A percentile compares a stretch with the other conserved stretches of the same genome.
These are phyloP conservation scores for Grosmannia serpens DNA, from an alignment of 2,329 filamentous ascomycete genomes.

Conservation along the genomic window DNA sequence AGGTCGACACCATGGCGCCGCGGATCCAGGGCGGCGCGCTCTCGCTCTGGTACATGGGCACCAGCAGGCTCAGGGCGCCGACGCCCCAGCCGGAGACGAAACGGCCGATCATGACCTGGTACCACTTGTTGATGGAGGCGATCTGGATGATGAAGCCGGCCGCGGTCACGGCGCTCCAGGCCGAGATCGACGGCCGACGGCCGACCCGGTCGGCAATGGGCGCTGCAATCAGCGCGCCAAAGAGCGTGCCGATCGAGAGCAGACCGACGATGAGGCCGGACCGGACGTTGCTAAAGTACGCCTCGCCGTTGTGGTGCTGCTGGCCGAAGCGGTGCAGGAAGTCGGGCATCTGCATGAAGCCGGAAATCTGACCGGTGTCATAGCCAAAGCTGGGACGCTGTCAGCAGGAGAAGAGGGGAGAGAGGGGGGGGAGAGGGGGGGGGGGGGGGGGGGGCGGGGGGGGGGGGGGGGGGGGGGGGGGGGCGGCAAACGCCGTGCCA, in stretches of 20 bases:
- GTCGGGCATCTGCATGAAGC: conserved; percentile 37
- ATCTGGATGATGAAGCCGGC: conserved; percentile 58
- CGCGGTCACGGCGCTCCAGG: conserved; percentile 45
- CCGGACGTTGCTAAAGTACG: conserved; percentile 28
- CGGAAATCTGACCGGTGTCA: conserved; percentile 49
- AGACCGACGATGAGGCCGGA: conserved; percentile 44
- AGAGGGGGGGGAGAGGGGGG: too few species aligned
- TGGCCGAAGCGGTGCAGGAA: conserved; percentile 46
- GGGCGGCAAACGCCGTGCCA: too few species aligned
- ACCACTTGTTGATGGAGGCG: conserved; percentile 44
- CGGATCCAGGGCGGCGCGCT: conserved; percentile 50
- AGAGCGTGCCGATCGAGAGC: conserved; percentile 41
- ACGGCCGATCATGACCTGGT: conserved; percentile 48
- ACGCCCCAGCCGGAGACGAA: conserved; percentile 57
- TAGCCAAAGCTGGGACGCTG: conserved; percentile 33
- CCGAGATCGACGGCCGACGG: conserved; percentile 41
- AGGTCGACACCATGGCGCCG: conserved; percentile 54
- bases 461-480: too few species aligned
- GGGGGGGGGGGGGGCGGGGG: too few species aligned
- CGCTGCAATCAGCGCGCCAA: conserved; percentile 41
- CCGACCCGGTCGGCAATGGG: conserved; percentile 47
- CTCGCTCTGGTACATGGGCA: conserved; percentile 47
- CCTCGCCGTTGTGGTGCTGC: conserved; percentile 24
- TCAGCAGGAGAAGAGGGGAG: not conserved
- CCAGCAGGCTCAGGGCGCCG: conserved; percentile 52